Conservation (phyloP, 345 rosid genomes). For the Aurinia saxatilis region DNA sequence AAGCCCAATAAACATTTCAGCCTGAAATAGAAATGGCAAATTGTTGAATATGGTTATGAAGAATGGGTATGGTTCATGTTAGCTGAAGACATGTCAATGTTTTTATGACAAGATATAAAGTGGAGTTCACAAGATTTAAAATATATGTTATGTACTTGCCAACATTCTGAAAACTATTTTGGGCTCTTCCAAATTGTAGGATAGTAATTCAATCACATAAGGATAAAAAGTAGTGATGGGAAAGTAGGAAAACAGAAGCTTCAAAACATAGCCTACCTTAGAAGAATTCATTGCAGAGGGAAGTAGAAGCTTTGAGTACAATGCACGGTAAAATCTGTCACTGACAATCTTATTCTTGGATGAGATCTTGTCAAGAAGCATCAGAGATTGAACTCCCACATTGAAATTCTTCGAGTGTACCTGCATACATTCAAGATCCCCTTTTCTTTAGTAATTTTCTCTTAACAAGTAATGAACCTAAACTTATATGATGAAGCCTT, state of each 20-base stretch:
- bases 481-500: conserved; percentile 2
- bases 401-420: conserved; percentile 92
- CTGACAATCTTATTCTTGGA: conserved; percentile 93
- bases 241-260: not conserved
- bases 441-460: not conserved
- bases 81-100: not conserved
- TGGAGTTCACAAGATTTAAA: not conserved
- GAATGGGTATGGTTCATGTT: not conserved
- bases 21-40: conserved; percentile 37
- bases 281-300: conserved; percentile 92
- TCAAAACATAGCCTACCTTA: conserved; percentile 50
- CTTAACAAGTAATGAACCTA: not conserved
- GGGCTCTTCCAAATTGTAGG: not conserved
- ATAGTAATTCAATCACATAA: not conserved
- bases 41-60: not conserved
- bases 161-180: not conserved
- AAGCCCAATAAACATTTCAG: conserved; percentile 92
- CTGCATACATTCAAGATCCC: conserved; percentile 33
- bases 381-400: conserved; percentile 84
- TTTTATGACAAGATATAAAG: not conserved
- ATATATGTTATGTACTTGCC: not conserved
- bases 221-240: not conserved
- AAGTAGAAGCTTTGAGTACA: conserved; percentile 86
- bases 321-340: conserved; percentile 87
- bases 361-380: conserved; percentile 97